A percentile compares a stretch with the other conserved stretches of the same genome.
phyloP scores from a whole-genome alignment of 1,139 yeast species.

The Nakaseomyces bracarensis region DNA sequence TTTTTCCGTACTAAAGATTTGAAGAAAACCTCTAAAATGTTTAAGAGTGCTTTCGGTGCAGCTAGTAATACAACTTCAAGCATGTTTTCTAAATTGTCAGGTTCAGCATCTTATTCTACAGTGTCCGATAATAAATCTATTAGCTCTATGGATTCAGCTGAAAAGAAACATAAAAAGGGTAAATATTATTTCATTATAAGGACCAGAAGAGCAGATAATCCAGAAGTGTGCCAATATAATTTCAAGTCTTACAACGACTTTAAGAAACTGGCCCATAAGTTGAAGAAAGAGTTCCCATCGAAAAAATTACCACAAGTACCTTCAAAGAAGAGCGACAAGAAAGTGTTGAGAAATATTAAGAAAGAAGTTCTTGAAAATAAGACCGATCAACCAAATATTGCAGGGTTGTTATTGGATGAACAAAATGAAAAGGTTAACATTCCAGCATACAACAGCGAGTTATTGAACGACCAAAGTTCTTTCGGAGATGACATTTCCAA shows the following conservation, averaged over 20 bases:
- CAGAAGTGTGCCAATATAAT: slow-evolving; percentile 40
- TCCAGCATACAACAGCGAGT: slow-evolving; percentile 16
- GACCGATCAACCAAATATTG: slow-evolving; percentile 4
- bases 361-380: slow-evolving; percentile 14
- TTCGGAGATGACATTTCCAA: slow-evolving; percentile 17
- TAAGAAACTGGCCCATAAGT: slow-evolving; percentile 41
- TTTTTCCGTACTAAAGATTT: slow-evolving; percentile 4
- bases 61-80: slow-evolving; percentile 13
- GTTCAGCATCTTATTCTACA: not conserved
- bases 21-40: slow-evolving; percentile 22
- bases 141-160: not conserved
- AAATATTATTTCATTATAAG: slow-evolving; percentile 40
- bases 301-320: slow-evolving; percentile 60
- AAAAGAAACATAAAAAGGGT: slow-evolving; percentile 8
- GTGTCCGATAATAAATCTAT: not conserved
- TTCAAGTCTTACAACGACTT: slow-evolving; percentile 63
- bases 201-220: slow-evolving; percentile 30
- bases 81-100: slow-evolving; percentile 28
- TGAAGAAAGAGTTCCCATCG: slow-evolving; percentile 61
- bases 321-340: slow-evolving; percentile 39
- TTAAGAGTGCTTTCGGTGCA: slow-evolving; percentile 27
- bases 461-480: slow-evolving; percentile 9
- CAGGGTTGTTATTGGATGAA: not conserved
- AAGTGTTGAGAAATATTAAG: slow-evolving; percentile 14
- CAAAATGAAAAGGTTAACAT: slow-evolving; percentile 19